Conservation (phyloP, 208 protist genomes). For the Angomonas ambiguus region DNA sequence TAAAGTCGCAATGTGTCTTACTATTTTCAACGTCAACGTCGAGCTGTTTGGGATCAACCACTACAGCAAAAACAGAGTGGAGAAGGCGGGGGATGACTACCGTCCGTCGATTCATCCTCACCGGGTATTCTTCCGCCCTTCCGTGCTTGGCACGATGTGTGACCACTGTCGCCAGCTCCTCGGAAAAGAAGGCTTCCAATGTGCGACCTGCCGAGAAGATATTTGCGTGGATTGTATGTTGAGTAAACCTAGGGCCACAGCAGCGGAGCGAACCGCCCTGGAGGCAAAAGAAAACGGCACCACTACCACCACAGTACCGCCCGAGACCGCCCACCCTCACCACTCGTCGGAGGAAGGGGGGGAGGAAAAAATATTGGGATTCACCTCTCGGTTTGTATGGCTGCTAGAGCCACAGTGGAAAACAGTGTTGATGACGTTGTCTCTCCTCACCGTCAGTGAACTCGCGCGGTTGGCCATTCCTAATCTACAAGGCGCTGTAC, state of each 20-base stretch:
- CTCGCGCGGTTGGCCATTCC: slow-evolving; percentile 32
- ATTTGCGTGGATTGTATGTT: slow-evolving; percentile 43
- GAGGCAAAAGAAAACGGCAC: slow-evolving; percentile 17
- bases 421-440: slow-evolving; percentile 27
- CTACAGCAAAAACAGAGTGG: slow-evolving; percentile 17
- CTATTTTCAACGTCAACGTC: slow-evolving; percentile 38
- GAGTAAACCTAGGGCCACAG: slow-evolving; percentile 18
- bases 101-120: slow-evolving; percentile 37
- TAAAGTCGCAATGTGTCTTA: slow-evolving; percentile 36
- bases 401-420: slow-evolving; percentile 39
- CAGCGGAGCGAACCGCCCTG: slow-evolving; percentile 17
- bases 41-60: slow-evolving; percentile 34
- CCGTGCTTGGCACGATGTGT: slow-evolving; percentile 31
- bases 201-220: slow-evolving; percentile 39
- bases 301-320: slow-evolving; percentile 17
- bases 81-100: slow-evolving; percentile 21
- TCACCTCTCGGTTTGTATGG: slow-evolving; percentile 31
- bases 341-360: neutral
- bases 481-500: slow-evolving; percentile 44
- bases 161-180: slow-evolving; percentile 51
- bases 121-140: slow-evolving; percentile 34
- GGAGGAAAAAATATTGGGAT: slow-evolving; percentile 12
- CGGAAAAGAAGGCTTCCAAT: slow-evolving; percentile 37
- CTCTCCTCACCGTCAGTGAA: slow-evolving; percentile 34
- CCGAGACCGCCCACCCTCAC: too few species aligned